Percentiles rank a stretch among this genome's conserved stretches.
These are phyloP conservation scores for Bullera alba DNA, from an alignment of 768 basidiomycete species.

Conservation along the genomic window DNA sequence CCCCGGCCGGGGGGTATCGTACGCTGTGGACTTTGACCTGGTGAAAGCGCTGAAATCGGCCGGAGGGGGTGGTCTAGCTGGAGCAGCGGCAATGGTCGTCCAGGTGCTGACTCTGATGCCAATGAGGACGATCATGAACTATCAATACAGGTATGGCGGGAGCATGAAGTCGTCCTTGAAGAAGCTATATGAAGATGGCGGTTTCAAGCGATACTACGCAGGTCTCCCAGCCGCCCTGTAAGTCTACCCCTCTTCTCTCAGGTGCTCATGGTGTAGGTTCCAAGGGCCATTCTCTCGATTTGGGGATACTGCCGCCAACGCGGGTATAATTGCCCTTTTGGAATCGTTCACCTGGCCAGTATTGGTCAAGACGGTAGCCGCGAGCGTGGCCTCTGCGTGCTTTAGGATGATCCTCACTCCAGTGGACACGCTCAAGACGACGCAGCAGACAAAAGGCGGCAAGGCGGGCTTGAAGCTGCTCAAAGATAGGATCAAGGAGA, in stretches of 20 bases:
- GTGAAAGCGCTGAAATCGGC: constrained; percentile 69
- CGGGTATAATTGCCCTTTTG: constrained; percentile 78
- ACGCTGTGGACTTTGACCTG: constrained; percentile 64
- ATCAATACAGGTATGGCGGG: constrained; percentile 79
- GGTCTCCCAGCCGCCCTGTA: constrained; percentile 82
- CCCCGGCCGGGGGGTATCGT: constrained; percentile 36
- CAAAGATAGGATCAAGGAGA: constrained; percentile 59
- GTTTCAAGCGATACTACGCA: constrained; percentile 76
- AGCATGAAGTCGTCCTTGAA: constrained; percentile 58
- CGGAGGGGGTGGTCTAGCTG: constrained; percentile 81
- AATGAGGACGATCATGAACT: constrained; percentile 96
- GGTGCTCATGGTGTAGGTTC: constrained; percentile 21
- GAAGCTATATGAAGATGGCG: constrained; percentile 71
- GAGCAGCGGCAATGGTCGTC: constrained; percentile 84
- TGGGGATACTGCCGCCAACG: constrained; percentile 92
- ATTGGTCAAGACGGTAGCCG: constrained; percentile 74
- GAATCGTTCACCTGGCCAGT: constrained; percentile 60
- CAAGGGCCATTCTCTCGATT: constrained; percentile 57
- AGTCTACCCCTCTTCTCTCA: constrained; percentile 47
- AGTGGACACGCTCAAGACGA: constrained; percentile 90
- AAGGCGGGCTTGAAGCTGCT: constrained; percentile 59
- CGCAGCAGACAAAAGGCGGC: constrained; percentile 82
- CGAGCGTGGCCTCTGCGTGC: constrained; percentile 66
- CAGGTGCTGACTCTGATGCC: constrained; percentile 92
- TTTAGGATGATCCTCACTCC: constrained; percentile 91